Evolutionary conservation across 1,139 yeast species (phyloP), one percentile per base, ranked within the genome.

Genomic region (Hanseniaspora gamundiae): DNA sequence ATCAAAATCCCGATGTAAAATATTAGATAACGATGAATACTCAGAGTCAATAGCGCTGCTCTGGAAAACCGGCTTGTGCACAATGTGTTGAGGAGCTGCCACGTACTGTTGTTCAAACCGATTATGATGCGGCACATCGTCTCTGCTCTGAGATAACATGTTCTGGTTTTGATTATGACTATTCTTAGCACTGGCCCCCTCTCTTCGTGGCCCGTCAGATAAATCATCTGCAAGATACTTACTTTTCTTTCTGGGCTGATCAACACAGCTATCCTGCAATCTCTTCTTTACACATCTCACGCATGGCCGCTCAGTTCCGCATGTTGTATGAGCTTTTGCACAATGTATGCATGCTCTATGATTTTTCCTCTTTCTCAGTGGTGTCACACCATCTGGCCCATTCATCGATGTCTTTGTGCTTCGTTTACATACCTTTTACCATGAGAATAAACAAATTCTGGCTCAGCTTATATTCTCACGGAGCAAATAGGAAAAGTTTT

Each of bases 291-390:
- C 61, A 61, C 98, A 91, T 43, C 95, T 64, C 45, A 71, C 71
- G 56, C 98, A 91, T 0, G 98, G 98, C 42, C 98, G 62, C 27
- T 63, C 62, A 21, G 78, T 71, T 52, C 85, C 95, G 59, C 96
- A 87, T 0, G 95, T 82, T 70, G 86, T 76, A 60, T 87, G 96
- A 2, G 93, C 81, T 53, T 77, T 73, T 49, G 86, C 86, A 58
- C 96, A 87, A 61, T 85, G 91, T 39, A 76, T 74, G 55, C 96
- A 87, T 13, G 96, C 95, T 47, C 93, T 68, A 8, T 78, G 69
- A 0, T 88, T 86, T 58, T 85, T 85, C 47, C 67, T 63, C 30
- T 76, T 63, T 39, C 46, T 45, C 22, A 7, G 17, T 28, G 13
- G 29, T 21, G 29, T 16, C 21, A 13, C 29, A 38, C 21, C 30